Percentiles rank a stretch among this genome's conserved stretches.
phyloP scores from a whole-genome alignment of 805 yeast genomes.

The Candida lessepsii region DNA sequence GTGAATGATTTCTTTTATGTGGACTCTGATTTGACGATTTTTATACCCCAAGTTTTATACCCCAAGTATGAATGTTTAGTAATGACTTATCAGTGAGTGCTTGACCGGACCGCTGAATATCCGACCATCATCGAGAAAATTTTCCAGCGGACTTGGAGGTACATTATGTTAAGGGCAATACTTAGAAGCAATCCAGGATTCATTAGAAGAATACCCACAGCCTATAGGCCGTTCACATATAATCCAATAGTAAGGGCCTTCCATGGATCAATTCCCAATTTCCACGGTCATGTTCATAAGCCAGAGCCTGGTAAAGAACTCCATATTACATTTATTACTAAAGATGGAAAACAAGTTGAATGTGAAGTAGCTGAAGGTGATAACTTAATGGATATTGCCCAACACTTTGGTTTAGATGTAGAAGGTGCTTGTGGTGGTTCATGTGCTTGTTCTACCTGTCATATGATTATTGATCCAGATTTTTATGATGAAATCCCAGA shows the following conservation, averaged over 20 bases:
- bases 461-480: conserved; percentile 93
- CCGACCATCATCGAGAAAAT: conserved; percentile 8
- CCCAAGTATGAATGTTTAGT: too few species aligned
- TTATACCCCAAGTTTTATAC: too few species aligned
- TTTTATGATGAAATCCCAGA: conserved; percentile 88
- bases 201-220: background rate
- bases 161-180: conserved; percentile 1
- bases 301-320: conserved; percentile 93
- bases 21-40: background rate
- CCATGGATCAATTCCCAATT: conserved; percentile 19
- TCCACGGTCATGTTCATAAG: conserved; percentile 84
- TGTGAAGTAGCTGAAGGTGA: conserved; percentile 93
- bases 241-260: conserved; percentile 14
- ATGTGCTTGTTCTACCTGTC: conserved; percentile 98
- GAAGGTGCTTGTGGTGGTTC: conserved; percentile 99
- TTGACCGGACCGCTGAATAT: background rate
- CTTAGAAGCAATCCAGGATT: background rate
- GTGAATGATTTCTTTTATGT: background rate
- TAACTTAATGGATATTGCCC: conserved; percentile 88
- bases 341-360: conserved; percentile 81
- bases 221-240: background rate
- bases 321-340: conserved; percentile 79
- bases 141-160: conserved; percentile 1
- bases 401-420: conserved; percentile 89
- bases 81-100: too few species aligned